Percentiles rank a stretch among this genome's conserved stretches.
Evolutionary conservation across 768 basidiomycete species (phyloP).

Genomic region (Kwoniella sp.): DNA sequence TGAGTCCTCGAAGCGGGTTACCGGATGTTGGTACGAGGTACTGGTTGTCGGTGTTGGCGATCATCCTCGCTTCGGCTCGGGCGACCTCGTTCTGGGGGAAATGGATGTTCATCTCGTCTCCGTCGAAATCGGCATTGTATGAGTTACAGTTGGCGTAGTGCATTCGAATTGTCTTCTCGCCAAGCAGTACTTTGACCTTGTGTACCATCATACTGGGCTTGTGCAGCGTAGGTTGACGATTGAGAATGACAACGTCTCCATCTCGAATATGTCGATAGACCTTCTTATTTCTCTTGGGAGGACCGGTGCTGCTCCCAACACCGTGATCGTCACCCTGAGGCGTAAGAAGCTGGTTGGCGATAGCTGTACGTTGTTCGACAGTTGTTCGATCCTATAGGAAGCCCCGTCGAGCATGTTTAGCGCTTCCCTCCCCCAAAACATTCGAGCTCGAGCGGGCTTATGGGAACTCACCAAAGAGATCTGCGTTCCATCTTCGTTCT

Average conservation of each 20-base stretch:
- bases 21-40: conserved; percentile 99
- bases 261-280: conserved; percentile 92
- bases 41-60: conserved; percentile 97
- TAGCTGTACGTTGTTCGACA: conserved; percentile 86
- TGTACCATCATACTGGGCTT: conserved; percentile 99
- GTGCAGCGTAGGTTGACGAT: conserved; percentile 96
- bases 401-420: conserved; percentile 11
- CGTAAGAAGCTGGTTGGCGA: conserved; percentile 91
- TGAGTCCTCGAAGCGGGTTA: conserved; percentile 93
- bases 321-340: conserved; percentile 70
- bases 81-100: conserved; percentile 97
- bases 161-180: conserved; percentile 99
- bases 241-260: conserved; percentile 92
- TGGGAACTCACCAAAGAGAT: conserved; percentile 69
- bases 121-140: conserved; percentile 93
- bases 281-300: conserved; percentile 91
- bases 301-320: conserved; percentile 56
- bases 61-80: conserved; percentile 86
- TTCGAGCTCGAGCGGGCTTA: too few species aligned
- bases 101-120: conserved; percentile 99
- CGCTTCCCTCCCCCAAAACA: not conserved
- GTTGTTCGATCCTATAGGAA: conserved; percentile 74
- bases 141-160: conserved; percentile 99
- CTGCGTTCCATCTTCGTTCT: conserved; percentile 89
- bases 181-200: conserved; percentile 82